Percentiles rank a stretch among this genome's conserved stretches.
Conservation (phyloP, 306 rosid species). For the Corylus avellana region DNA sequence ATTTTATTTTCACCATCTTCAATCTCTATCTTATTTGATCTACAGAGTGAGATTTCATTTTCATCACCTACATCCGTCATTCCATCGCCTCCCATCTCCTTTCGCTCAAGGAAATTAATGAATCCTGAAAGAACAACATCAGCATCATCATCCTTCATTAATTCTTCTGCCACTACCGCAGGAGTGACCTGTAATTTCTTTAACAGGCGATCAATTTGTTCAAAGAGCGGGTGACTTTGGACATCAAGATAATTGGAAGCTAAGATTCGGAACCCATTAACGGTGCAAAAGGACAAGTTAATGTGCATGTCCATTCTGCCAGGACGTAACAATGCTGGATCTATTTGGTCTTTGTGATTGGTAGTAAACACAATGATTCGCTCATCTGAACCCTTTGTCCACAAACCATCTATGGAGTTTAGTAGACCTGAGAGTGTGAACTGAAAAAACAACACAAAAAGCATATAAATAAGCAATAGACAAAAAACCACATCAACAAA, state of each 20-base stretch:
- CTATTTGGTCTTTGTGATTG: constrained; percentile 41
- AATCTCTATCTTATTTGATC: no score
- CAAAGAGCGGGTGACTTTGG: not conserved
- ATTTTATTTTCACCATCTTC: no score
- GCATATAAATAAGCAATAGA: no score
- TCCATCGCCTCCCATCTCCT: constrained; percentile 12
- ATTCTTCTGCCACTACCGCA: constrained; percentile 48
- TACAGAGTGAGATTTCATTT: no score
- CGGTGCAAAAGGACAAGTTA: constrained; percentile 46
- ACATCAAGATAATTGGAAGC: constrained; percentile 41
- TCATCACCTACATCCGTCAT: not conserved
- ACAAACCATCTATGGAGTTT: constrained; percentile 49
- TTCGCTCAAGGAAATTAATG: constrained; percentile 30
- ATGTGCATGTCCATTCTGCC: constrained; percentile 55
- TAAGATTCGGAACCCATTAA: constrained; percentile 26
- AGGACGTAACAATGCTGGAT: constrained; percentile 44
- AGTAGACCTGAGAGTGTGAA: constrained; percentile 35
- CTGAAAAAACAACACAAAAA: not conserved
- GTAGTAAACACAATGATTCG: constrained; percentile 53
- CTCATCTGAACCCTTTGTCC: constrained; percentile 54
- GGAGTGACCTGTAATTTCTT: constrained; percentile 35
- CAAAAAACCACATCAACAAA: no score
- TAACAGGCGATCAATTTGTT: constrained; percentile 24
- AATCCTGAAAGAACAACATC: constrained; percentile 31
- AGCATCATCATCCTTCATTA: constrained; percentile 44